Evolutionary conservation across 2,329 filamentous ascomycete species (phyloP).

Genomic region (Xylariaceae sp.): DNA sequence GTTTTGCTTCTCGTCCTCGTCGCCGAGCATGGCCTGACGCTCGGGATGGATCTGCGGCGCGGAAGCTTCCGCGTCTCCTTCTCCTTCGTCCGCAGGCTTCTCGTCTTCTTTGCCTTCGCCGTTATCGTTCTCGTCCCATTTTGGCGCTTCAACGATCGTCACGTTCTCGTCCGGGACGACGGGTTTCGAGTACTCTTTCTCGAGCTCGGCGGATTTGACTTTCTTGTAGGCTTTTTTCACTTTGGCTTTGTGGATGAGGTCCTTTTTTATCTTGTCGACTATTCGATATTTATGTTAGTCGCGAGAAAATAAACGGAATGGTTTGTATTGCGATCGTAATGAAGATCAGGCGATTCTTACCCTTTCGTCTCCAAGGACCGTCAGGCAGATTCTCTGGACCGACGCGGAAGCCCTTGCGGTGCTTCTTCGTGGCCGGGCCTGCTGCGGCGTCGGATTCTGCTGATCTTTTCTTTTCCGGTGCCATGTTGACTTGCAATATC

Average conservation of each 20-base stretch:
- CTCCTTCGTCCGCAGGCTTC: constrained; percentile 5
- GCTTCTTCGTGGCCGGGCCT: constrained; percentile 44
- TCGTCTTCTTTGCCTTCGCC: neutral
- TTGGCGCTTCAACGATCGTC: constrained; percentile 14
- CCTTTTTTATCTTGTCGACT: constrained; percentile 81
- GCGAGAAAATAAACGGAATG: neutral
- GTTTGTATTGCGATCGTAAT: neutral
- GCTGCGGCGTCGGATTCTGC: constrained; percentile 39
- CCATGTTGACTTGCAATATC: constrained; percentile 40
- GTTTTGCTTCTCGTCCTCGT: constrained; percentile 18
- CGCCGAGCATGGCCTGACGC: constrained; percentile 38
- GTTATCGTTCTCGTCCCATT: neutral
- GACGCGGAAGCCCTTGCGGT: constrained; percentile 71
- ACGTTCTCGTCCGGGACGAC: constrained; percentile 6
- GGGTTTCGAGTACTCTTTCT: constrained; percentile 16
- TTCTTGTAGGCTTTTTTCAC: constrained; percentile 90
- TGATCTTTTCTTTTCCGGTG: constrained; percentile 40
- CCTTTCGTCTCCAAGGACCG: constrained; percentile 78
- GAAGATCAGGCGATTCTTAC: constrained; percentile 27
- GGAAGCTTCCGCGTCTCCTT: constrained; percentile 13
- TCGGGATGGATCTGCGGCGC: constrained; percentile 37
- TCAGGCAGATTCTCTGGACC: constrained; percentile 89
- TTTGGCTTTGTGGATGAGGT: constrained; percentile 87
- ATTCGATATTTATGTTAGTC: constrained; percentile 6
- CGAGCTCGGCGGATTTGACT: constrained; percentile 57